Evolutionary conservation across 169 alveolate genomes (phyloP), one percentile per base, ranked within the genome.

Genomic region (Plasmodium vinckei): DNA sequence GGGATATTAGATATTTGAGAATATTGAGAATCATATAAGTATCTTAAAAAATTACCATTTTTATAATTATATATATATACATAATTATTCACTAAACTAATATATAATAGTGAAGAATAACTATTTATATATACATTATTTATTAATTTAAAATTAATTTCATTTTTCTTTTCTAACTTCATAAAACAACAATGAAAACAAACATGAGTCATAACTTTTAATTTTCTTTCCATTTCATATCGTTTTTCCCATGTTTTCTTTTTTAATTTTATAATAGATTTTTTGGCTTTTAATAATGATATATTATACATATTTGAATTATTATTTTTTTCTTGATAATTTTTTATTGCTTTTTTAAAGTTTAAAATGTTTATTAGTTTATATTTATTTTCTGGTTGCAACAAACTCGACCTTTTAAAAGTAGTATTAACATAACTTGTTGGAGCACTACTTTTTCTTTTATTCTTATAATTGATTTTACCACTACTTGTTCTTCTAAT

Each of bases 181-280:
- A 49, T 69, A 86, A 59, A 86, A n/a, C 70, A 69, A 70, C 91
- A 86, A 51, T 86, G 84, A 51, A 86, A 73, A 57, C 91, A 86
- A 12, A 70, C 87, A 56, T 49, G 21, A 23, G 84, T 69, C 72
- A 70, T 86, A 49, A 57, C 69, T 47, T 59, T 86, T 51, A 63
- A 10, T 39, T 70, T 54, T 33, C 15, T 42, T 46, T 86, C 87
- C 2, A 27, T 13, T 27, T 21, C 56, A 47, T 67, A 67, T 49
- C 65, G 17, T 42, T 86, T 69, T 59, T 19, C 56, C 9, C 63
- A 23, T 27, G 42, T 33, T 53, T 21, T 57, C 54, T 39, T 79
- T 63, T 21, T 71, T 51, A 67, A 6, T 10, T 82, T 19, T 7
- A 3, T 53, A 4, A 15, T 12, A 60, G 13, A 19, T 19, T 33